A percentile compares a stretch with the other conserved stretches of the same genome.
Evolutionary conservation across 257 asterid species (phyloP).

Genomic region (Eucommia ulmoides): DNA sequence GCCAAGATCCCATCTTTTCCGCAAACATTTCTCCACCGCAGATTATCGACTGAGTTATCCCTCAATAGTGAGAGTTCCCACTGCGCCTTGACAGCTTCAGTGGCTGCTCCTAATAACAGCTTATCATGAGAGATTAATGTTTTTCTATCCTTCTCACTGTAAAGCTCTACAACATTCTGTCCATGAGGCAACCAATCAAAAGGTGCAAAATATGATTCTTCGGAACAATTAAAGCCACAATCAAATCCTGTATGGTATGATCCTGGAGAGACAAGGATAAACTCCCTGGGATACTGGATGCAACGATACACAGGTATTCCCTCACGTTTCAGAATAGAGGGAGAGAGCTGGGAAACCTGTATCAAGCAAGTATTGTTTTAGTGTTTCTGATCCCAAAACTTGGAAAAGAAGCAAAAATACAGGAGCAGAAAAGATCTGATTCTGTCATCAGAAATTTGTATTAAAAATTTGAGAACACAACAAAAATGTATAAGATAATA

Average conservation of each 20-base stretch:
- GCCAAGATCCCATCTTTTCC: slow-evolving; percentile 47
- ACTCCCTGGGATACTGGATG: slow-evolving; percentile 54
- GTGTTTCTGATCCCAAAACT: too few species aligned
- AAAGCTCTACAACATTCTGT: slow-evolving; percentile 42
- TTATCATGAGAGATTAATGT: slow-evolving; percentile 65
- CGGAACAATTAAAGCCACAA: slow-evolving; percentile 77
- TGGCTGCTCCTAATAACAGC: slow-evolving; percentile 60
- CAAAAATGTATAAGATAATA: too few species aligned
- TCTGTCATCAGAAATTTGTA: too few species aligned
- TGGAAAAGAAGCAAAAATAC: too few species aligned
- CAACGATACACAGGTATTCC: slow-evolving; percentile 83
- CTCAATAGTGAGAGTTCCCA: slow-evolving; percentile 28
- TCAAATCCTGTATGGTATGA: slow-evolving; percentile 59
- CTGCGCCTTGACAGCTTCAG: slow-evolving; percentile 36
- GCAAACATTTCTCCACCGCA: slow-evolving; percentile 29
- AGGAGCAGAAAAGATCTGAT: too few species aligned
- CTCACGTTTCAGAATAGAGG: slow-evolving; percentile 43
- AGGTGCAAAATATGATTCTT: slow-evolving; percentile 64
- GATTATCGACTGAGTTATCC: slow-evolving; percentile 11
- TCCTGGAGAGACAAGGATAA: slow-evolving; percentile 57
- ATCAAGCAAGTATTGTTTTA: too few species aligned
- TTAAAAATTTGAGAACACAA: too few species aligned
- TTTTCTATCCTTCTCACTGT: slow-evolving; percentile 34
- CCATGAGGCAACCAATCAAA: slow-evolving; percentile 82
- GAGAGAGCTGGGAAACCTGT: slow-evolving; percentile 65